A percentile compares a stretch with the other conserved stretches of the same genome.
Conservation (phyloP, 768 basidiomycete species). For the Amanita jacksonii region DNA sequence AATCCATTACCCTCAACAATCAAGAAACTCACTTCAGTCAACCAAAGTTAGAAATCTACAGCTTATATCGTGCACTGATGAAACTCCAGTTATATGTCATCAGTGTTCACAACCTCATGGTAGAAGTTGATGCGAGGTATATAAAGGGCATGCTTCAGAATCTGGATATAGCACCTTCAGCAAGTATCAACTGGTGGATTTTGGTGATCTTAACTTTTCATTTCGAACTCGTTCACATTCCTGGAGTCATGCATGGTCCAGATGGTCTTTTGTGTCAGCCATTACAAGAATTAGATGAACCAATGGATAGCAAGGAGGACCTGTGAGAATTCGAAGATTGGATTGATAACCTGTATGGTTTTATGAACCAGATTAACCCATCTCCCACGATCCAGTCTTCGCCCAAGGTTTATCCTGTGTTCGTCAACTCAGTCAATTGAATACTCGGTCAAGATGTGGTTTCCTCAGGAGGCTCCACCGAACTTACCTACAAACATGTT, state of each 20-base stretch:
- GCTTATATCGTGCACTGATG: too few species aligned
- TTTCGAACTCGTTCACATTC: slow-evolving; percentile 23
- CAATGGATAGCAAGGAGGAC: slow-evolving; percentile 1
- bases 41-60: too few species aligned
- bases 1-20: slow-evolving; percentile 28
- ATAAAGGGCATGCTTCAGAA: slow-evolving; percentile 26
- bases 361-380: neutral
- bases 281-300: slow-evolving; percentile 12
- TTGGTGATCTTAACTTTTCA: slow-evolving; percentile 19
- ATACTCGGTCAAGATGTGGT: too few species aligned
- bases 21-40: slow-evolving; percentile 20
- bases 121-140: slow-evolving; percentile 30
- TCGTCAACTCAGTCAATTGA: too few species aligned
- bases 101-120: slow-evolving; percentile 20
- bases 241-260: slow-evolving; percentile 15
- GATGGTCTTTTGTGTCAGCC: slow-evolving; percentile 21
- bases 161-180: slow-evolving; percentile 17
- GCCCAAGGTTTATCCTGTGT: too few species aligned
- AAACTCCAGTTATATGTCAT: slow-evolving; percentile 18
- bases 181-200: slow-evolving; percentile 20
- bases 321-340: slow-evolving; percentile 1
- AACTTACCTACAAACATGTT: too few species aligned
- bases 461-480: too few species aligned
- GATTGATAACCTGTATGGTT: slow-evolving; percentile 1
- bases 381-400: neutral